Evolutionary conservation across 805 yeast genomes (phyloP), one percentile per base, ranked within the genome.

Genomic region (Metschnikowia arizonensis): DNA sequence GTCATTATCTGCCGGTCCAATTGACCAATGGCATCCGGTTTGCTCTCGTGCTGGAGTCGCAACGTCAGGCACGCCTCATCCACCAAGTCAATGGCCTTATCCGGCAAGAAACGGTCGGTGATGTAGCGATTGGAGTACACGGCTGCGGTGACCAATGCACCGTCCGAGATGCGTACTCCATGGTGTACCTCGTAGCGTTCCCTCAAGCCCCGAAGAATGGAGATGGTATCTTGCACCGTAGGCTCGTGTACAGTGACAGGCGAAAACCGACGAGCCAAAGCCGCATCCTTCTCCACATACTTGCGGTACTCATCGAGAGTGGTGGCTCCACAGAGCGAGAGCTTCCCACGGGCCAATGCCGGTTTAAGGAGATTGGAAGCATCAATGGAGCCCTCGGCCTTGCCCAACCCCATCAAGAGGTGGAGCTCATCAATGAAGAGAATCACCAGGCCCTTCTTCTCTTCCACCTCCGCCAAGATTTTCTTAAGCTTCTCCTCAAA

Each of bases 11-110:
- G 76, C 50, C 98, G 79, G 62, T 91, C 98, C 47, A 91, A 73
- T 38, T 83, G 86, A 58, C 89, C 91, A 44, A 93, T 86, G 1
- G 90, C 88, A 60, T 91, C 99, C 0, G 99, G 99, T 62, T 89
- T 90, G 1, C 97, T 88, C 67, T 91, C 99, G 62, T 93, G 98
- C 65, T 91, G 99, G 48, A 91, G 72, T 53, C 99, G 74, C 47
- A 91, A 73, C 0, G 96, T 95, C 3, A 97, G 93, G 68, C 98
- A 90, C 0, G 98, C 97, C 62, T 91, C 99, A 66, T 91, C 99
- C 1, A 91, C 93, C 53, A 91, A 76, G 65, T 91, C 99, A 53
- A 91, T 91, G 17, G 98, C 98, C 69, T 91, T 91, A 61, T 91
- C 99, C 1, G 99, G 99, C 31, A 91, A 69, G 58, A 82, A 89